Evolutionary conservation across 768 basidiomycete species (phyloP), one percentile per base, ranked within the genome.

Genomic region (Lactarius sanguifluus): DNA sequence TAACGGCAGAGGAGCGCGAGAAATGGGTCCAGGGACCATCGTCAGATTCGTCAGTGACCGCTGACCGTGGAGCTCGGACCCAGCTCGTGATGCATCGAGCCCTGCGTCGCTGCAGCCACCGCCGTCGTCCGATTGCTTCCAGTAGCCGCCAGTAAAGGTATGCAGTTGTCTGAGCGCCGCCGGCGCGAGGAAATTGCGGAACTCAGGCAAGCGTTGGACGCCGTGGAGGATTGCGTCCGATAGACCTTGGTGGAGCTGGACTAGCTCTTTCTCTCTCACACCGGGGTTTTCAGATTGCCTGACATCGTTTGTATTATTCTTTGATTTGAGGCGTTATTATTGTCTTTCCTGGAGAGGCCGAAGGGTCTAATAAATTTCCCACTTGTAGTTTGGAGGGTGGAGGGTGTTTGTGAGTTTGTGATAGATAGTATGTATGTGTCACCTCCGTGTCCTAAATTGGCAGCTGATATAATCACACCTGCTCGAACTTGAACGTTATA

Each of bases 1-100:
- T 1, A 40, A 40, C 75, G 76, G 80, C 76, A 71, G 88, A 85
- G 75, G 91, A 90, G 73, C 81, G 85, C 77, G 89, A 91, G 76
- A 83, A 83, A 79, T 89, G 86, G 86, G 84, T 91, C 66, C 86
- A 89, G 72, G 85, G 85, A n/a, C n/a, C 5, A 83, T 92, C 61
- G 84, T 91, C 57, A 83, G 32, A 9, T 34, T 34, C 32, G 32
- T 34, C 32, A 34, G 32, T 34, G 32, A 34, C 32, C 32, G 9
- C 9, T 9, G 1, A 34, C 83, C 41, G 83, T 85, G 89, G 78
- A 75, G 57, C 2, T 34, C 32, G 82, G 80, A 41, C 84, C 83
- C 70, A 69, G 66, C 71, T 70, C 64, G 34, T 12, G 70, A 61
- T 20, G 63, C 34, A 36, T 28, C 6, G 28, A 36, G 9, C 34